Conservation (phyloP, 2,329 filamentous ascomycete species). For the Pseudocercospora vitis region DNA sequence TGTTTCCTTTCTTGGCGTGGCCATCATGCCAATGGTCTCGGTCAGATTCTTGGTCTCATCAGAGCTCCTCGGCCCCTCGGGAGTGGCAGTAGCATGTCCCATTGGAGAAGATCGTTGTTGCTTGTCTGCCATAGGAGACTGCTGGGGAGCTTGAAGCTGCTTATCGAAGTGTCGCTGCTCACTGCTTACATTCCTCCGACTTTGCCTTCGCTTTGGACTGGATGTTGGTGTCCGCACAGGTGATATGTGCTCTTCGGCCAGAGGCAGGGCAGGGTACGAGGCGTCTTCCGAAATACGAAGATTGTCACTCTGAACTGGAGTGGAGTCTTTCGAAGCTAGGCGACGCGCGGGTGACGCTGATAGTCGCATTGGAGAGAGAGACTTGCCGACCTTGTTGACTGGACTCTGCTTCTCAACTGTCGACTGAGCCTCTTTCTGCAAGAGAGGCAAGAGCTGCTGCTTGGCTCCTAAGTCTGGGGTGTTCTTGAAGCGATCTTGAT, state of each 20-base stretch:
- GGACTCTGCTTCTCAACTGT: slow-evolving; percentile 32
- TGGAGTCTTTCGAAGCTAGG: neutral
- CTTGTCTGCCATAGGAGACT: slow-evolving; percentile 34
- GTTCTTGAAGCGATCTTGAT: slow-evolving; percentile 58
- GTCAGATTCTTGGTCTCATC: slow-evolving; percentile 31
- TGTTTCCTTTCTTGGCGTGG: slow-evolving; percentile 51
- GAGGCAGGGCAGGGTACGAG: slow-evolving; percentile 29
- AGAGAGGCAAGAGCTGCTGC: slow-evolving; percentile 38
- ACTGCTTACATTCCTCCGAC: slow-evolving; percentile 3
- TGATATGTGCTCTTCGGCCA: slow-evolving; percentile 15
- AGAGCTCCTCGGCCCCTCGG: slow-evolving; percentile 22
- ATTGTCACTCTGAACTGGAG: neutral
- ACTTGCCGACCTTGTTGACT: slow-evolving; percentile 20
- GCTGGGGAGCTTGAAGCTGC: slow-evolving; percentile 26
- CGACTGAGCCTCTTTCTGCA: slow-evolving; percentile 34
- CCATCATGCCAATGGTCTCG: slow-evolving; percentile 49
- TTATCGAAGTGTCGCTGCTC: slow-evolving; percentile 16
- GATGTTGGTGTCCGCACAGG: slow-evolving; percentile 21
- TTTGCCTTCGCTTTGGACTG: slow-evolving; percentile 24
- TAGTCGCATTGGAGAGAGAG: slow-evolving; percentile 25
- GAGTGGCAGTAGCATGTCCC: slow-evolving; percentile 17
- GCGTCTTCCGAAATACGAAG: slow-evolving; percentile 10
- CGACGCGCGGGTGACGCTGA: slow-evolving; percentile 10
- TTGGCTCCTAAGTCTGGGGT: slow-evolving; percentile 44
- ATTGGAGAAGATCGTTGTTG: slow-evolving; percentile 29